These are phyloP conservation scores for Stellera chamaejasme DNA, from an alignment of 345 rosid species.

Conservation along the genomic window DNA sequence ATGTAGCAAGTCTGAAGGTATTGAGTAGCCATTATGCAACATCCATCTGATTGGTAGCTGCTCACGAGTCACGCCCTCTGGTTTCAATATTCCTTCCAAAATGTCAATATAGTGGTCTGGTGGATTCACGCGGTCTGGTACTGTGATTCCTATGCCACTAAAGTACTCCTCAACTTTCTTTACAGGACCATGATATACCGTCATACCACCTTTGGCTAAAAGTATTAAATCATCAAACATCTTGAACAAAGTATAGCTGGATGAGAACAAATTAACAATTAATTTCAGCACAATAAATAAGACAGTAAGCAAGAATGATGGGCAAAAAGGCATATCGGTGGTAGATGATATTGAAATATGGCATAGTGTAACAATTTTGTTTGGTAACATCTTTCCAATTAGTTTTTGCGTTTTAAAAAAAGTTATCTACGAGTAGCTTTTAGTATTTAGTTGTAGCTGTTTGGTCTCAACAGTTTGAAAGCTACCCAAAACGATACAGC, in stretches of 20 bases:
- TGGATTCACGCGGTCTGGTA: conserved; percentile 81
- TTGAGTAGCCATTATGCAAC: conserved; percentile 73
- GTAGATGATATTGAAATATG: neutral
- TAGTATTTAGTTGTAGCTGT: too few species aligned
- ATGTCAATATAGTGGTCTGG: conserved; percentile 89
- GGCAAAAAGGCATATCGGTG: too few species aligned
- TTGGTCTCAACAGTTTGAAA: too few species aligned
- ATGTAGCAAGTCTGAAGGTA: conserved; percentile 76
- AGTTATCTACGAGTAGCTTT: too few species aligned
- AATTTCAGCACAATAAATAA: neutral
- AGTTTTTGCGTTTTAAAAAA: too few species aligned
- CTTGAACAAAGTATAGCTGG: conserved; percentile 70
- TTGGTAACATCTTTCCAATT: too few species aligned
- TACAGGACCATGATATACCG: conserved; percentile 71
- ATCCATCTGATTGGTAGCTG: conserved; percentile 90
- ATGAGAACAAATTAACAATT: conserved; percentile 20
- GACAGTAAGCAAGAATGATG: neutral
- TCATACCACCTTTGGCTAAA: conserved; percentile 81
- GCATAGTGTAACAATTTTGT: too few species aligned
- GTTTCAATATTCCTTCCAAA: conserved; percentile 69
- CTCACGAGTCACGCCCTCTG: conserved; percentile 41
- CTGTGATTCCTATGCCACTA: conserved; percentile 52
- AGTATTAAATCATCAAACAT: conserved; percentile 91
- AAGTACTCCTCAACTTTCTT: conserved; percentile 85
- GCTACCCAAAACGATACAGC: neutral